Percentiles rank a stretch among this genome's conserved stretches.
Conservation (phyloP, 2,329 filamentous ascomycete genomes). For the Trichoderma polysporum region DNA sequence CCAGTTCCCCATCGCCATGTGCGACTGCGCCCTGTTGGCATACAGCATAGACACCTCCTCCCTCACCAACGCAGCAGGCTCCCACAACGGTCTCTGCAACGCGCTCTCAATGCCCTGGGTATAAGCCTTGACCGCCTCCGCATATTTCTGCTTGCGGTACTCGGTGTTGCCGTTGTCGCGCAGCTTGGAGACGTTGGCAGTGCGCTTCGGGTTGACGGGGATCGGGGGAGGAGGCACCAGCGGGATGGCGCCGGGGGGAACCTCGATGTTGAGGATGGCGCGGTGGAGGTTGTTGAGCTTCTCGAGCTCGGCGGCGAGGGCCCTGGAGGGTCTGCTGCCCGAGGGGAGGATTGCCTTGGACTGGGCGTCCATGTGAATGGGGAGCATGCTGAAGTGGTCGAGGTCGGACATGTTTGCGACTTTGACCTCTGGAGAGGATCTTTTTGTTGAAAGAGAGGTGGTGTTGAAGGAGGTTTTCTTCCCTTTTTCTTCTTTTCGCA, state of each 20-base stretch:
- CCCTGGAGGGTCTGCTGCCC: constrained; percentile 38
- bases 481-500: background rate
- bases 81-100: constrained; percentile 77
- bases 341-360: constrained; percentile 65
- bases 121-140: constrained; percentile 79
- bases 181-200: constrained; percentile 83
- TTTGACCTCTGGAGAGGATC: background rate
- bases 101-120: constrained; percentile 89
- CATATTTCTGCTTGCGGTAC: constrained; percentile 74
- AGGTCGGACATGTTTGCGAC: constrained; percentile 52
- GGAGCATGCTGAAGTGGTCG: constrained; percentile 78
- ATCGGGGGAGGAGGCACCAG: constrained; percentile 79
- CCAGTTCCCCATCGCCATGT: constrained; percentile 82
- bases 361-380: constrained; percentile 76
- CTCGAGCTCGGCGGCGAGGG: constrained; percentile 64
- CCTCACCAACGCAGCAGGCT: constrained; percentile 76
- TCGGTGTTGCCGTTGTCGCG: constrained; percentile 82
- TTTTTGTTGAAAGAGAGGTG: background rate
- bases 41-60: constrained; percentile 82
- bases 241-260: constrained; percentile 56
- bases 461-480: background rate
- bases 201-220: constrained; percentile 89
- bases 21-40: constrained; percentile 84
- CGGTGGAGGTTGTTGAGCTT: constrained; percentile 79
- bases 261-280: constrained; percentile 56